These are phyloP conservation scores for Arachnopeziza araneosa DNA, from an alignment of 2,329 filamentous ascomycete species.

Conservation along the genomic window DNA sequence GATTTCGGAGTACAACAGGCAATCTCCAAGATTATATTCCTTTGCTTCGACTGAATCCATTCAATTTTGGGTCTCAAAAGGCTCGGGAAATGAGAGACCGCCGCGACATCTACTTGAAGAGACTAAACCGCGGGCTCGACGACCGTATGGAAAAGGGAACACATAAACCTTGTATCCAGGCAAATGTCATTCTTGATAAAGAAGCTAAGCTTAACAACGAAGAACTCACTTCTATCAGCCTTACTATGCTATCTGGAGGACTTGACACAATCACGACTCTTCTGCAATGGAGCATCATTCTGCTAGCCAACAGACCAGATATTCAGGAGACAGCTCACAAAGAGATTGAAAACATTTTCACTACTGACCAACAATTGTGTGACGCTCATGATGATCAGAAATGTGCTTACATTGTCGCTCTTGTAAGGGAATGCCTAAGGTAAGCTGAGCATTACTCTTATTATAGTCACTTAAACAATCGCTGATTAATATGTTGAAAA, in stretches of 20 bases:
- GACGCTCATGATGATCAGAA: slow-evolving; percentile 58
- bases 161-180: too few relatives aligned
- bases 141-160: too few relatives aligned
- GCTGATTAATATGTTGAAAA: too few relatives aligned
- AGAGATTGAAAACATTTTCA: slow-evolving; percentile 17
- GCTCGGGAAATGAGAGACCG: too few relatives aligned
- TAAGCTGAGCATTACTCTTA: slow-evolving; percentile 44
- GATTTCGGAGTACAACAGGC: slow-evolving; percentile 53
- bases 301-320: slow-evolving; percentile 53
- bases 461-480: too few relatives aligned
- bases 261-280: slow-evolving; percentile 62
- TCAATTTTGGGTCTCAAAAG: too few relatives aligned
- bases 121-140: too few relatives aligned
- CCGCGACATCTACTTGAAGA: too few relatives aligned
- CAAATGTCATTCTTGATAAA: not conserved
- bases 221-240: slow-evolving; percentile 58
- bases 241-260: slow-evolving; percentile 64
- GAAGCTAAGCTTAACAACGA: slow-evolving; percentile 57
- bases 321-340: slow-evolving; percentile 40
- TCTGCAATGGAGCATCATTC: slow-evolving; percentile 58
- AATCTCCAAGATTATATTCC: slow-evolving; percentile 60
- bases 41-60: slow-evolving; percentile 46
- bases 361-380: slow-evolving; percentile 48
- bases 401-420: slow-evolving; percentile 56
- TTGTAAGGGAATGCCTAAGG: slow-evolving; percentile 57